phyloP scores from a whole-genome alignment of 1,284 basidiomycete species.

The Naganishia cerealis region DNA sequence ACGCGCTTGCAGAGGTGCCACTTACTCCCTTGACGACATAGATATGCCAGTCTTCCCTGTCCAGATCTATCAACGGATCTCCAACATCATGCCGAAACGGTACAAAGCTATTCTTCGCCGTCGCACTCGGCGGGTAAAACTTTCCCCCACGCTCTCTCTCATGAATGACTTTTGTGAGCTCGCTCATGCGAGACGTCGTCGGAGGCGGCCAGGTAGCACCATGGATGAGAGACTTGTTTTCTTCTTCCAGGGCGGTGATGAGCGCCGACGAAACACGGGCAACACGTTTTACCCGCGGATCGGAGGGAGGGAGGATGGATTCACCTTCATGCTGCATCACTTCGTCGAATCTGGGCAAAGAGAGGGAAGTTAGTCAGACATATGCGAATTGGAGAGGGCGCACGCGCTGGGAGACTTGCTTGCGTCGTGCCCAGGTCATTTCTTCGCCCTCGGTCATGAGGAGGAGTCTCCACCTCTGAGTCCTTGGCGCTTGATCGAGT shows the following conservation, averaged over 20 bases:
- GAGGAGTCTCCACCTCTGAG: conserved; percentile 58
- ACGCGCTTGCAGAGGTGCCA: conserved; percentile 2
- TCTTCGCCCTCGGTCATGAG: conserved; percentile 59
- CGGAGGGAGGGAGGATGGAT: conserved; percentile 51
- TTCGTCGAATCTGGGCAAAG: conserved; percentile 51
- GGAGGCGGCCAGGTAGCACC: conserved; percentile 53
- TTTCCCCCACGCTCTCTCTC: conserved; percentile 40
- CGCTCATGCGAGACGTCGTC: conserved; percentile 30
- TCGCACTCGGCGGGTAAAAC: conserved; percentile 49
- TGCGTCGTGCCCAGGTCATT: conserved; percentile 56
- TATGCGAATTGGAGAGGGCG: neutral
- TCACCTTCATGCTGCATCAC: conserved; percentile 54
- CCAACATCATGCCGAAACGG: conserved; percentile 51
- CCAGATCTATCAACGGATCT: conserved; percentile 56
- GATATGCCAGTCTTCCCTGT: conserved; percentile 56
- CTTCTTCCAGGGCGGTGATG: conserved; percentile 53
- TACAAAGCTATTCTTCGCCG: conserved; percentile 49
- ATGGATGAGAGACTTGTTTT: conserved; percentile 51
- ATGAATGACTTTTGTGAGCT: conserved; percentile 41
- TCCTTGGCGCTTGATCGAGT: conserved; percentile 56
- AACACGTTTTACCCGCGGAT: conserved; percentile 52
- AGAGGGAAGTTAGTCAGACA: neutral
- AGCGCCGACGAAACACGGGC: conserved; percentile 49
- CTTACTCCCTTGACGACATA: conserved; percentile 57
- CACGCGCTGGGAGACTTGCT: conserved; percentile 45